A percentile compares a stretch with the other conserved stretches of the same genome.
These are phyloP conservation scores for Xylaria nigripes DNA, from an alignment of 495 filamentous ascomycete genomes.

Conservation along the genomic window DNA sequence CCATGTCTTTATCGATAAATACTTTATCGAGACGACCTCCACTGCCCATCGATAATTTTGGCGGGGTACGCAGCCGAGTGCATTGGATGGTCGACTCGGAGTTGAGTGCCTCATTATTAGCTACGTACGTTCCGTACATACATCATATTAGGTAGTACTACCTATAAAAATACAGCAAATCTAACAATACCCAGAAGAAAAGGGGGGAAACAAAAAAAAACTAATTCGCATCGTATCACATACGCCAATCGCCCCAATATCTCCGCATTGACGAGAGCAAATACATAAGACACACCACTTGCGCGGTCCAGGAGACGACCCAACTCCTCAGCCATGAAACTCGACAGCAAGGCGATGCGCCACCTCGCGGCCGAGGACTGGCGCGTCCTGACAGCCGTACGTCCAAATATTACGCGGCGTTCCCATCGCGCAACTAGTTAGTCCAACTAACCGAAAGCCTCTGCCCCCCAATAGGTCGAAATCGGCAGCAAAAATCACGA, in stretches of 20 bases:
- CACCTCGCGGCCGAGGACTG: slow-evolving; percentile 91
- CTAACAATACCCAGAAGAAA: too few relatives aligned
- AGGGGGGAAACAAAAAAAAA: too few relatives aligned
- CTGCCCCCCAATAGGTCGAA: slow-evolving; percentile 64
- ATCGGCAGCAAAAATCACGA: slow-evolving; percentile 94
- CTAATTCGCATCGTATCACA: too few relatives aligned
- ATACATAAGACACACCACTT: not conserved
- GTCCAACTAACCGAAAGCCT: not conserved
- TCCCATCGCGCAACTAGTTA: not conserved
- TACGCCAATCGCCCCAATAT: too few relatives aligned
- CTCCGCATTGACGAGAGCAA: too few relatives aligned
- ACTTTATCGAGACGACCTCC: too few relatives aligned
- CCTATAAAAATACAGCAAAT: too few relatives aligned
- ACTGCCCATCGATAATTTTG: slow-evolving; percentile 23
- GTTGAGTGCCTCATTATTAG: too few relatives aligned
- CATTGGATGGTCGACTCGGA: too few relatives aligned
- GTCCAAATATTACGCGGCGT: too few relatives aligned
- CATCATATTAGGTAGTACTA: too few relatives aligned
- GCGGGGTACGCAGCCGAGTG: slow-evolving; percentile 15
- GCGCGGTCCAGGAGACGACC: not conserved
- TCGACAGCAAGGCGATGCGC: slow-evolving; percentile 84
- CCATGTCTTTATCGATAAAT: slow-evolving; percentile 5
- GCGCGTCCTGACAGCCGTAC: slow-evolving; percentile 84
- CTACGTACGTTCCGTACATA: not conserved
- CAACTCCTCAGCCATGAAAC: slow-evolving; percentile 58